phyloP scores from a whole-genome alignment of 495 filamentous ascomycete species.

The Talaromyces thailandensis region DNA sequence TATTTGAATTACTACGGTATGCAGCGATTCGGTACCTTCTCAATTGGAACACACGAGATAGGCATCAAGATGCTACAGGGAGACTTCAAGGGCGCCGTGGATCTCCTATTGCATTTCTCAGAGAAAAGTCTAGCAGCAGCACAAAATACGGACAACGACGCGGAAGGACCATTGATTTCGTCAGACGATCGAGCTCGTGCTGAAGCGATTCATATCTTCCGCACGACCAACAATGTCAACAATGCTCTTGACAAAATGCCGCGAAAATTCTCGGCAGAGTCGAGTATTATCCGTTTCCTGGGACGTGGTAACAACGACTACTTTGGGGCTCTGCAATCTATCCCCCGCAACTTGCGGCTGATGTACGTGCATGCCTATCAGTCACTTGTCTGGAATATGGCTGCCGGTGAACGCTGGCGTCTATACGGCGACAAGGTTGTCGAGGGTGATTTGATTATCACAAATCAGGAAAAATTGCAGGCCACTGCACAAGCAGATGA shows the following conservation, averaged over 20 bases:
- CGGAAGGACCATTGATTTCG: constrained; percentile 31
- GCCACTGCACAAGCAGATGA: constrained; percentile 16
- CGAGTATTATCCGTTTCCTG: constrained; percentile 66
- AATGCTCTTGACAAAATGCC: constrained; percentile 63
- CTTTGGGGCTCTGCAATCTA: constrained; percentile 65
- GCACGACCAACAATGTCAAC: constrained; percentile 40
- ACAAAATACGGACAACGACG: constrained; percentile 11
- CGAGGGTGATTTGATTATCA: constrained; percentile 77
- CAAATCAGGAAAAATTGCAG: constrained; percentile 33
- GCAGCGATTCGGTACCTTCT: constrained; percentile 85
- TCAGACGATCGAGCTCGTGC: constrained; percentile 71
- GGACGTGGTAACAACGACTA: constrained; percentile 49
- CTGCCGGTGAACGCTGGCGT: constrained; percentile 68
- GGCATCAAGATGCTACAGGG: constrained; percentile 75
- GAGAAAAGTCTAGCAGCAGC: constrained; percentile 36
- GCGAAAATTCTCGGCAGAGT: constrained; percentile 71
- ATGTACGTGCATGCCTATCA: constrained; percentile 99
- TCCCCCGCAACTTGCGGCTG: constrained; percentile 67
- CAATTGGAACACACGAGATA: constrained; percentile 68
- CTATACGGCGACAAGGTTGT: constrained; percentile 61
- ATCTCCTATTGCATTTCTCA: constrained; percentile 60
- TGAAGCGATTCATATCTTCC: constrained; percentile 63
- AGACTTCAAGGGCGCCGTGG: constrained; percentile 69
- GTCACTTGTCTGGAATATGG: constrained; percentile 85
- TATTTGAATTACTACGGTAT: constrained; percentile 97